phyloP scores from a whole-genome alignment of 371 early-diverging fungal species.

The Nematocida ausubeli region DNA sequence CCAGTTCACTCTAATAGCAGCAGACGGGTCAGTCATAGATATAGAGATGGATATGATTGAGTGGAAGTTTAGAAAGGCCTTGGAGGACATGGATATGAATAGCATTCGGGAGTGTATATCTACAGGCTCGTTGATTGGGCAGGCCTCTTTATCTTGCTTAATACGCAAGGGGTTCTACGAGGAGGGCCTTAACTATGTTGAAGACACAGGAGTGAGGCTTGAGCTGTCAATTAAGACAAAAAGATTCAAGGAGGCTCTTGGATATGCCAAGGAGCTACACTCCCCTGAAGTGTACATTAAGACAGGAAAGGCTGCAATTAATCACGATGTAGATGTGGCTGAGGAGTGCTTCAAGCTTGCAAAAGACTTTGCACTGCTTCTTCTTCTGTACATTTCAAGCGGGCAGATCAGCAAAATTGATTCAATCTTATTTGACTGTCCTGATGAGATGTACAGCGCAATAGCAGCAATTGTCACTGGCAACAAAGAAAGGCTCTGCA shows the following conservation, averaged over 20 bases:
- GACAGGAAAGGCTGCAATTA: slow-evolving; percentile 49
- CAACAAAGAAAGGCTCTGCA: slow-evolving; percentile 40
- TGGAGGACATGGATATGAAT: slow-evolving; percentile 79
- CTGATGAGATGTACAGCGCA: slow-evolving; percentile 23
- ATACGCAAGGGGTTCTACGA: slow-evolving; percentile 94
- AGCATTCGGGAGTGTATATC: slow-evolving; percentile 84
- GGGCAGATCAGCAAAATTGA: slow-evolving; percentile 59
- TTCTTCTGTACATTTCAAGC: slow-evolving; percentile 63
- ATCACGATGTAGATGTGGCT: slow-evolving; percentile 54
- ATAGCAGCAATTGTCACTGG: slow-evolving; percentile 34
- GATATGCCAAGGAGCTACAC: slow-evolving; percentile 39
- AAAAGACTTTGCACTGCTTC: slow-evolving; percentile 51
- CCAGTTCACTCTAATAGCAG: slow-evolving; percentile 76
- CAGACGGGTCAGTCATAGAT: slow-evolving; percentile 72
- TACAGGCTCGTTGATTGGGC: slow-evolving; percentile 86
- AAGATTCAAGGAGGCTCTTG: slow-evolving; percentile 56
- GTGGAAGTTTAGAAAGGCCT: slow-evolving; percentile 86
- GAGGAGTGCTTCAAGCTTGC: slow-evolving; percentile 59
- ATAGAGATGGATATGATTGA: slow-evolving; percentile 84
- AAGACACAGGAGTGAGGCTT: slow-evolving; percentile 83
- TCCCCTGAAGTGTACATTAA: slow-evolving; percentile 27
- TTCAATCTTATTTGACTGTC: slow-evolving; percentile 19
- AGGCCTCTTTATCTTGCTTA: slow-evolving; percentile 89
- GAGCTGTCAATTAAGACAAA: slow-evolving; percentile 71
- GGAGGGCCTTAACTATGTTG: slow-evolving; percentile 90